phyloP scores from a whole-genome alignment of 306 rosid species.

The Lathyrus oleraceus region DNA sequence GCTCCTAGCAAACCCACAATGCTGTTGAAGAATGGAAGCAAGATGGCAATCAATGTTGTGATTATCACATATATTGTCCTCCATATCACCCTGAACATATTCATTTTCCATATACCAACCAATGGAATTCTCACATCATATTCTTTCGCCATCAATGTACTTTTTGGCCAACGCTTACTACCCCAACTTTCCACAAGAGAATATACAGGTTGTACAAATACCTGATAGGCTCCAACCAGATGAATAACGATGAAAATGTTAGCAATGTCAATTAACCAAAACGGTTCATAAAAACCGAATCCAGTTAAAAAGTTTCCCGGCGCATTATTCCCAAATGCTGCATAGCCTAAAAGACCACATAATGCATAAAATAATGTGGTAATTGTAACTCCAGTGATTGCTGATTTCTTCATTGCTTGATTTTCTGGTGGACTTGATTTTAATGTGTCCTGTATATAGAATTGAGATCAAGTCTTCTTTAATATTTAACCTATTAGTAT shows the following conservation, averaged over 20 bases:
- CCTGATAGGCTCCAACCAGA: slow-evolving; percentile 53
- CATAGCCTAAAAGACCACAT: slow-evolving; percentile 48
- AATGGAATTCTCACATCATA: slow-evolving; percentile 33
- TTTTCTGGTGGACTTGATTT: slow-evolving; percentile 56
- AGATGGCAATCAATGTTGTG: slow-evolving; percentile 40
- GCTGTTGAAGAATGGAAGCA: slow-evolving; percentile 68
- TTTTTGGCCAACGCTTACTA: slow-evolving; percentile 41
- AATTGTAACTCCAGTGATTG: background rate
- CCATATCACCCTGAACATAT: slow-evolving; percentile 48
- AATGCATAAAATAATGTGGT: slow-evolving; percentile 42
- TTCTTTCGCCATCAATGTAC: slow-evolving; percentile 44
- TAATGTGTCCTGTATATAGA: slow-evolving; percentile 41
- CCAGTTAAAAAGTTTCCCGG: slow-evolving; percentile 63
- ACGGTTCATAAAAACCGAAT: slow-evolving; percentile 62
- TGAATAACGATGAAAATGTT: slow-evolving; percentile 48
- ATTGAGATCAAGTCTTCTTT: no score
- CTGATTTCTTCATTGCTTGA: slow-evolving; percentile 48
- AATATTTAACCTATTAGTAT: no score
- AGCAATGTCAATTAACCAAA: slow-evolving; percentile 49
- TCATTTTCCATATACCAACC: slow-evolving; percentile 45
- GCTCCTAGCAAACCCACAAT: slow-evolving; percentile 65
- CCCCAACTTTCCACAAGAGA: slow-evolving; percentile 34
- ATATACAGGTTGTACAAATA: slow-evolving; percentile 43
- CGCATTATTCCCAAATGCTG: slow-evolving; percentile 53
- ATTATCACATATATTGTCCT: slow-evolving; percentile 49